Percentiles rank a stretch among this genome's conserved stretches.
phyloP scores from a whole-genome alignment of 305 asterid genomes.

The Vinca major region DNA sequence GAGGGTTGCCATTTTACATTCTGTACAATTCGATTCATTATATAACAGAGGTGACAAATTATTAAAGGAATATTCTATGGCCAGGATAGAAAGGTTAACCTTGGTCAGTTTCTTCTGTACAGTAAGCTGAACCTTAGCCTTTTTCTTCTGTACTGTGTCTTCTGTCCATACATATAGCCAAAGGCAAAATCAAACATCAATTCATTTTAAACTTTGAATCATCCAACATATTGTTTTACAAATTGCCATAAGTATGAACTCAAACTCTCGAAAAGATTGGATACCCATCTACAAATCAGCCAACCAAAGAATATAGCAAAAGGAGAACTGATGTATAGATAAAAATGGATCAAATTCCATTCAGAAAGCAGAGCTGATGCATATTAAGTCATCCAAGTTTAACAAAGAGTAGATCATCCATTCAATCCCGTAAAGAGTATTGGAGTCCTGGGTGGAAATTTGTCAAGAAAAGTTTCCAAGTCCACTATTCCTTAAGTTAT shows the following conservation, averaged over 20 bases:
- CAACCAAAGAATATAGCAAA: not conserved
- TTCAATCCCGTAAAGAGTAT: not conserved
- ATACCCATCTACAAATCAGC: not conserved
- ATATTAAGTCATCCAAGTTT: not conserved
- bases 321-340: not conserved
- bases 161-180: slow-evolving; percentile 25
- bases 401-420: not conserved
- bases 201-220: slow-evolving; percentile 2
- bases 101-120: slow-evolving; percentile 23
- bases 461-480: not conserved
- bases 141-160: slow-evolving; percentile 23
- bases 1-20: not conserved
- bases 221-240: not conserved
- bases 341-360: not conserved
- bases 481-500: not conserved
- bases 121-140: slow-evolving; percentile 27
- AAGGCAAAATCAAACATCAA: not conserved
- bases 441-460: not conserved
- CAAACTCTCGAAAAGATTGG: not conserved
- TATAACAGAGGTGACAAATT: not conserved
- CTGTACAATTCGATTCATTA: not conserved
- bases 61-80: not conserved
- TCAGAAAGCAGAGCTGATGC: not conserved
- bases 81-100: slow-evolving; percentile 23
- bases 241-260: not conserved